Percentiles rank a stretch among this genome's conserved stretches.
Evolutionary conservation across 2,329 filamentous ascomycete species (phyloP).

Genomic region (Sporothrix humicola): DNA sequence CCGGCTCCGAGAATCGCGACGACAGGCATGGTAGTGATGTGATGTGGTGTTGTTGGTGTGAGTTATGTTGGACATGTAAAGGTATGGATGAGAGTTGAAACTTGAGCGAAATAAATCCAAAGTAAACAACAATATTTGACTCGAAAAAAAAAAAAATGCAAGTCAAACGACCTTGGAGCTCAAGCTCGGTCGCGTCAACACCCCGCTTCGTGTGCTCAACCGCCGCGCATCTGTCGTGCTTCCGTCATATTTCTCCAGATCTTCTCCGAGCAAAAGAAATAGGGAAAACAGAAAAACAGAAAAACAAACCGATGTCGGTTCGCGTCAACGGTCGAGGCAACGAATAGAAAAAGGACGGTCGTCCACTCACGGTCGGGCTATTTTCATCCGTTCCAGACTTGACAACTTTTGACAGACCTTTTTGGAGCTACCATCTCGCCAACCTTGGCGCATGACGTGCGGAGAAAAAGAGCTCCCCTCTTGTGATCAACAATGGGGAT

Average conservation of each 20-base stretch:
- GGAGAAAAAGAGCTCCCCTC: background rate
- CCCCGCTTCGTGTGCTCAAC: background rate
- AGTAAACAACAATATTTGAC: too few relatives aligned
- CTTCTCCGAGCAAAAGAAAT: background rate
- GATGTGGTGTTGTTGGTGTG: background rate
- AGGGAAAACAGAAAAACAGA: too few relatives aligned
- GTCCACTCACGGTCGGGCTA: background rate
- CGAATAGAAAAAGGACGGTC: too few relatives aligned
- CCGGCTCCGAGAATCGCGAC: slow-evolving; percentile 12
- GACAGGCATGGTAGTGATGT: background rate
- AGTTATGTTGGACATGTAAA: background rate
- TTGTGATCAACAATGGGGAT: background rate
- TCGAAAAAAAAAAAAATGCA: too few relatives aligned
- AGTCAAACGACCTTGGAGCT: too few relatives aligned
- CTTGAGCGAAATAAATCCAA: background rate
- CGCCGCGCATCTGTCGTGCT: too few relatives aligned
- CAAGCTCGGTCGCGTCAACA: slow-evolving; percentile 10
- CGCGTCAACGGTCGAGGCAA: too few relatives aligned
- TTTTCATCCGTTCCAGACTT: background rate
- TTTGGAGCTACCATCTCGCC: background rate
- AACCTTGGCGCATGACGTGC: background rate
- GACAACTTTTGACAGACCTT: background rate
- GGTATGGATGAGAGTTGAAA: background rate
- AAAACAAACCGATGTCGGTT: slow-evolving; percentile 14
- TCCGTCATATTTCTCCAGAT: background rate